These are phyloP conservation scores for Allodekkera sacchari DNA, from an alignment of 805 yeast genomes.

Conservation along the genomic window DNA sequence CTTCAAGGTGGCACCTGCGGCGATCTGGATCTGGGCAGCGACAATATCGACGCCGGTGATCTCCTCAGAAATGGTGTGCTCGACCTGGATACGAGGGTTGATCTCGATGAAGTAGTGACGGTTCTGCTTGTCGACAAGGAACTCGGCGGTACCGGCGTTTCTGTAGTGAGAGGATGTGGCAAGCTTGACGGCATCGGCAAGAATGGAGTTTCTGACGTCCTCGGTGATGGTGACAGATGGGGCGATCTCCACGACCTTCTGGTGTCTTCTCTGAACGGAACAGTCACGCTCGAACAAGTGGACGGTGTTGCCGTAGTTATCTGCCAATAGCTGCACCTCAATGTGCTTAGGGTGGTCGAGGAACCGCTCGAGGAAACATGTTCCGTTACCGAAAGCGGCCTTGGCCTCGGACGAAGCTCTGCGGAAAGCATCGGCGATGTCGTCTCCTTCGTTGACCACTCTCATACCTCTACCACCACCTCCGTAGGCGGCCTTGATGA, in stretches of 20 bases:
- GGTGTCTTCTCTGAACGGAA: conserved; percentile 99
- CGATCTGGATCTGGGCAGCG: conserved; percentile 97
- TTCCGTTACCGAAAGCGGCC: conserved; percentile 96
- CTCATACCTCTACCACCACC: conserved; percentile 99
- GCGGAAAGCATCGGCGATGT: conserved; percentile 79
- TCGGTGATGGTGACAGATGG: conserved; percentile 89
- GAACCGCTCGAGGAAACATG: conserved; percentile 95
- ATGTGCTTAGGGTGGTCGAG: conserved; percentile 94
- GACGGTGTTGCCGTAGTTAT: conserved; percentile 86
- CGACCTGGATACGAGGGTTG: conserved; percentile 97
- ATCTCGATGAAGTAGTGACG: conserved; percentile 97
- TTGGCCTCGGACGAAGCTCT: conserved; percentile 94
- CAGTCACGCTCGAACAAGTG: conserved; percentile 97
- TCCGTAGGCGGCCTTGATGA: conserved; percentile 97
- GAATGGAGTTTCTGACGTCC: conserved; percentile 81
- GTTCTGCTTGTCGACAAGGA: conserved; percentile 85
- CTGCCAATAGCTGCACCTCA: conserved; percentile 94
- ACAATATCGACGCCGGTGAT: conserved; percentile 97
- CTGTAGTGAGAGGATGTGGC: conserved; percentile 85
- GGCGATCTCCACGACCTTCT: conserved; percentile 96
- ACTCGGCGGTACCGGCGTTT: conserved; percentile 98
- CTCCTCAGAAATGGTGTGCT: conserved; percentile 97
- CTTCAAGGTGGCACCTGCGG: conserved; percentile 92
- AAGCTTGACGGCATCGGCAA: conserved; percentile 88
- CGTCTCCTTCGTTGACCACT: conserved; percentile 95